Evolutionary conservation across 768 basidiomycete species (phyloP).

Genomic region (Phanerochaete sordida): DNA sequence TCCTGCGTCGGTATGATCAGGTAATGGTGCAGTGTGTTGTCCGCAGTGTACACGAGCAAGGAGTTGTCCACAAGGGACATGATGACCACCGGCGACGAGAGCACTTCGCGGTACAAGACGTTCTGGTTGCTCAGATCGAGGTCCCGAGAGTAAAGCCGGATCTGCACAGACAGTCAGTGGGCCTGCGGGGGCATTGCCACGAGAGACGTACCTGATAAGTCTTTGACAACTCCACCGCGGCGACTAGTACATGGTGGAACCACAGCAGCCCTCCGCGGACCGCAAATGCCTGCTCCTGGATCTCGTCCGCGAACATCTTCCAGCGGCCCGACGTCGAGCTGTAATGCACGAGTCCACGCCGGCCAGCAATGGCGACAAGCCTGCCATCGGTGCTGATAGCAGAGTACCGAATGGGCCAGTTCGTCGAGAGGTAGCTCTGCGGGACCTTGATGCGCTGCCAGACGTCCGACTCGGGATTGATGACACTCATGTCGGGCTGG

Average conservation of each 20-base stretch:
- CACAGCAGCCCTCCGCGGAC: slow-evolving; percentile 92
- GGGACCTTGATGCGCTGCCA: slow-evolving; percentile 98
- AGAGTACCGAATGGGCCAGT: slow-evolving; percentile 94
- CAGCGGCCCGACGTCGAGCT: slow-evolving; percentile 92
- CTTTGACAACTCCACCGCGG: slow-evolving; percentile 79
- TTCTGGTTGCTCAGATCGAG: slow-evolving; percentile 80
- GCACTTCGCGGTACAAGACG: slow-evolving; percentile 74
- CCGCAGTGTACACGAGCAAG: slow-evolving; percentile 87
- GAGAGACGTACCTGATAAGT: slow-evolving; percentile 61
- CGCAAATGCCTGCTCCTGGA: slow-evolving; percentile 82
- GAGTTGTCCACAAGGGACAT: slow-evolving; percentile 94
- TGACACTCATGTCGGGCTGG: slow-evolving; percentile 97
- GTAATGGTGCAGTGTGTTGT: slow-evolving; percentile 92
- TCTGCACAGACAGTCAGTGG: slow-evolving; percentile 39
- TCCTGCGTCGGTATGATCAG: slow-evolving; percentile 82
- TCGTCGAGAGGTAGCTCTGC: slow-evolving; percentile 78
- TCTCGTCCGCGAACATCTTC: slow-evolving; percentile 81
- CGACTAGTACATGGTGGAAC: slow-evolving; percentile 95
- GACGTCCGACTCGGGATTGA: slow-evolving; percentile 96
- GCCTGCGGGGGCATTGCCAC: neutral
- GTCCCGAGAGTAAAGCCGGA: slow-evolving; percentile 93
- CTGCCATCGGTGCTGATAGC: slow-evolving; percentile 88
- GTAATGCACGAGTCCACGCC: slow-evolving; percentile 89
- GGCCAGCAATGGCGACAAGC: slow-evolving; percentile 88
- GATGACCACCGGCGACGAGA: slow-evolving; percentile 77